A percentile compares a stretch with the other conserved stretches of the same genome.
Evolutionary conservation across 768 basidiomycete genomes (phyloP).

Genomic region (Pisolithus sp.): DNA sequence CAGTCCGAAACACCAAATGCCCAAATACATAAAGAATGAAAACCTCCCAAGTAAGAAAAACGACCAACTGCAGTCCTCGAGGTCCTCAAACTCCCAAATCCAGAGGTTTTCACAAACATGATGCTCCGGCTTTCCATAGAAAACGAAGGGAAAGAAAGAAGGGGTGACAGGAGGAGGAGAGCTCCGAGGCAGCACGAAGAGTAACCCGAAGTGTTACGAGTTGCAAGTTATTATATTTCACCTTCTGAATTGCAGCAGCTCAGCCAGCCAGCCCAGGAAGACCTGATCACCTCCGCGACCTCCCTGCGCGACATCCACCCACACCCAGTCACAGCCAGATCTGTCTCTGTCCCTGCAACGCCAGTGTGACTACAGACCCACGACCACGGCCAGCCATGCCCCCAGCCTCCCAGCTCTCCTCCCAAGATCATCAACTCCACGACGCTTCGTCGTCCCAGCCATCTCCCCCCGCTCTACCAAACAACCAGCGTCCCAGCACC

Average conservation of each 20-base stretch:
- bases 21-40: too few species aligned
- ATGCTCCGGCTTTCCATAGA: too few species aligned
- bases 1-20: too few species aligned
- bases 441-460: slow-evolving; percentile 13
- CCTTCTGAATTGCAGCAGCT: slow-evolving; percentile 29
- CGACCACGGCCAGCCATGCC: slow-evolving; percentile 21
- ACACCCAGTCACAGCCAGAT: slow-evolving; percentile 7
- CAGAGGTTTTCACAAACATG: too few species aligned
- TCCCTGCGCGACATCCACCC: slow-evolving; percentile 22
- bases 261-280: slow-evolving; percentile 28
- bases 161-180: too few species aligned
- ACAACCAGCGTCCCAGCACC: slow-evolving; percentile 13
- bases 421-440: slow-evolving; percentile 17
- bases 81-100: too few species aligned
- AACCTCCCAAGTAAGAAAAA: too few species aligned
- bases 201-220: too few species aligned
- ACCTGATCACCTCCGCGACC: slow-evolving; percentile 27
- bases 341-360: background rate
- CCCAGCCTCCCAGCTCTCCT: slow-evolving; percentile 17
- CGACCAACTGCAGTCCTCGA: too few species aligned
- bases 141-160: too few species aligned
- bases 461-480: slow-evolving; percentile 8
- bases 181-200: too few species aligned
- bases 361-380: background rate
- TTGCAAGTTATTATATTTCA: too few species aligned